These are phyloP conservation scores for Nyssa sinensis DNA, from an alignment of 148 eudicot genomes.

Conservation along the genomic window DNA sequence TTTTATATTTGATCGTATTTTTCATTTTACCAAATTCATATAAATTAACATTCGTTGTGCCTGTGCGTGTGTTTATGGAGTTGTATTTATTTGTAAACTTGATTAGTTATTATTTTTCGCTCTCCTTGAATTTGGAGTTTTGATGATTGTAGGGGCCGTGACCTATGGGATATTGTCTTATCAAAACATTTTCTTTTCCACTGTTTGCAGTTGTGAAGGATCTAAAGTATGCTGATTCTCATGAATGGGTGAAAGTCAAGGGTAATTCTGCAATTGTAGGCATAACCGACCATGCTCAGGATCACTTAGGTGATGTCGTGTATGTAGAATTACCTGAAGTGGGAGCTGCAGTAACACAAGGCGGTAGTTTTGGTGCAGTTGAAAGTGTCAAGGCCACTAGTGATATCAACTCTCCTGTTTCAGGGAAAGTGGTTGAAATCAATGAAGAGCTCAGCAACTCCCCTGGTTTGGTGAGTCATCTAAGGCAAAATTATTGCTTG, in stretches of 20 bases:
- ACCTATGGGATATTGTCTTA: neutral
- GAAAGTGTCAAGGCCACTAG: conserved; percentile 97
- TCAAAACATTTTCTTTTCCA: neutral
- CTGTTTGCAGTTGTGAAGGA: conserved; percentile 61
- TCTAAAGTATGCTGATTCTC: conserved; percentile 76
- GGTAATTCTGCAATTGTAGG: conserved; percentile 75
- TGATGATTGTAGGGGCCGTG: neutral
- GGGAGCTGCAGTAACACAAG: conserved; percentile 67
- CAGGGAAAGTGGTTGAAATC: conserved; percentile 77
- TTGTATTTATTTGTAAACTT: neutral
- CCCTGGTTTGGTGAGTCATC: conserved; percentile 68
- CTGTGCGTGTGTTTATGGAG: too few relatives aligned
- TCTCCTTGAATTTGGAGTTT: neutral
- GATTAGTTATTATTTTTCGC: neutral
- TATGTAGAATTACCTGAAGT: conserved; percentile 84
- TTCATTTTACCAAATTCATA: neutral
- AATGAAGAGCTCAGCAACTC: conserved; percentile 54
- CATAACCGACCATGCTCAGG: conserved; percentile 94
- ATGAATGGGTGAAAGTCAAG: conserved; percentile 90
- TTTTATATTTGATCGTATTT: neutral
- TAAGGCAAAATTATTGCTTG: neutral
- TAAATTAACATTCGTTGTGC: too few relatives aligned
- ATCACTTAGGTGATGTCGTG: conserved; percentile 88
- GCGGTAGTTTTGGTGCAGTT: conserved; percentile 76
- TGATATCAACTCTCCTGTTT: conserved; percentile 87